Evolutionary conservation across 2,329 filamentous ascomycete species (phyloP), one percentile per base, ranked within the genome.

Genomic region (Diaporthe sp.): DNA sequence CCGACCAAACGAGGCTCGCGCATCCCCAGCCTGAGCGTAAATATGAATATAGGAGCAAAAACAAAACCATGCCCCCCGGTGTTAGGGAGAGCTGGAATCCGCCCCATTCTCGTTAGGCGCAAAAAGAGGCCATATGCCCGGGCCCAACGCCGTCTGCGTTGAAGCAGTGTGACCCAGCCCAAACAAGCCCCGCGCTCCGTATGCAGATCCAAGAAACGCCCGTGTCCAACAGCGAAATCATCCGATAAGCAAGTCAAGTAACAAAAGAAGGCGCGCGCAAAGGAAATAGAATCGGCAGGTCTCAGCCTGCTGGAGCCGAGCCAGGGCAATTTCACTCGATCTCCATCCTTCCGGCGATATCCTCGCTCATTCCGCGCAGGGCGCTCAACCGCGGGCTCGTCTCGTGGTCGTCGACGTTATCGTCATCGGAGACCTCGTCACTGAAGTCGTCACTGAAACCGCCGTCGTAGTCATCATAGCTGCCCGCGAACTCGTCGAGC

Each of bases 291-390:
- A 50, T 33, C 38, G 28, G 22, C 19, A 45, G 71, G 22, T n/a
- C 33, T 30, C 25, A 22, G 54, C 30, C 19, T 33, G n/a, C 19
- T 30, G 13, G 67, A n/a, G 25, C 40, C 28, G 7, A 55, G 15
- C 28, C 35, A 22, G 12, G 38, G 30, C 35, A 38, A 19, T 55
- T 58, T 40, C 72, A 77, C 82, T 87, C 91, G 78, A 92, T 88
- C 79, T 92, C 91, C 90, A 93, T 92, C 28, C 86, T 85, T 5
- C 87, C 87, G 40, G 89, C 90, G 61, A 92, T 86, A 76, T 93
- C 91, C 81, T 92, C 91, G 77, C 90, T 92, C 81, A 92, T 87
- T 40, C 88, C 87, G 54, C 90, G 86, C 58, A 90, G 85, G 10
- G 85, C 84, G 57, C 84, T 84, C n/a, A 82, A 42, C 28, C 75